Conservation (phyloP, 2,329 filamentous ascomycete genomes). For the Fusarium armeniacum region DNA sequence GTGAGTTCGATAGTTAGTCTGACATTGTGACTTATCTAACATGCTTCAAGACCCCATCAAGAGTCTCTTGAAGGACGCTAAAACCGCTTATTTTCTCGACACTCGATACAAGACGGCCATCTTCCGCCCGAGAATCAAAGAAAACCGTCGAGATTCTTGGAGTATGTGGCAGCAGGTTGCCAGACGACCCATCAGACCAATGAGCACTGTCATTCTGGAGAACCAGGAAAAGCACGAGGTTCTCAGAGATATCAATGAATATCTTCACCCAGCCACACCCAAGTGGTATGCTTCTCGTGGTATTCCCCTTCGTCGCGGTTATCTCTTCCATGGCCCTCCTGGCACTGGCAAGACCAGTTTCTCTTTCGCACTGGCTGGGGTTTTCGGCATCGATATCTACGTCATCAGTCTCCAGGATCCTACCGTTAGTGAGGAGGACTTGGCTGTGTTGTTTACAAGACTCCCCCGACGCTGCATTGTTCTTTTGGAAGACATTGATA, state of each 20-base stretch:
- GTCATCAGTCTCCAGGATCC: conserved; percentile 70
- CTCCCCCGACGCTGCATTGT: conserved; percentile 75
- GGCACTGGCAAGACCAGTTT: conserved; percentile 81
- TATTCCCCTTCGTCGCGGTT: conserved; percentile 82
- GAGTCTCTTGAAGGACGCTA: conserved; percentile 66
- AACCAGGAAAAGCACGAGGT: conserved; percentile 74
- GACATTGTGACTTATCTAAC: not conserved
- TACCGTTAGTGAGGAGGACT: conserved; percentile 72
- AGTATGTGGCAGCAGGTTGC: conserved; percentile 70
- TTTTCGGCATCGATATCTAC: conserved; percentile 76
- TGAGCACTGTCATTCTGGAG: conserved; percentile 82
- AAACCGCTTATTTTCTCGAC: conserved; percentile 65
- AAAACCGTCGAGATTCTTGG: conserved; percentile 60
- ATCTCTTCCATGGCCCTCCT: conserved; percentile 82
- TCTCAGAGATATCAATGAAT: conserved; percentile 81
- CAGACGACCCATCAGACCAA: conserved; percentile 75
- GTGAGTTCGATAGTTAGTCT: conserved; percentile 32
- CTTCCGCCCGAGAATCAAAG: conserved; percentile 65
- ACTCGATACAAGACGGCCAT: conserved; percentile 71
- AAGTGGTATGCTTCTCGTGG: conserved; percentile 82
- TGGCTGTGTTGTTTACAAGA: conserved; percentile 70
- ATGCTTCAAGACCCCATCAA: conserved; percentile 65
- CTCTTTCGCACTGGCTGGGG: conserved; percentile 74
- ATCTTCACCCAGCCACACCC: conserved; percentile 77
- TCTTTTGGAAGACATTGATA: conserved; percentile 78